Evolutionary conservation across 208 protist genomes (phyloP).

Genomic region (Trypanosoma cruzi): DNA sequence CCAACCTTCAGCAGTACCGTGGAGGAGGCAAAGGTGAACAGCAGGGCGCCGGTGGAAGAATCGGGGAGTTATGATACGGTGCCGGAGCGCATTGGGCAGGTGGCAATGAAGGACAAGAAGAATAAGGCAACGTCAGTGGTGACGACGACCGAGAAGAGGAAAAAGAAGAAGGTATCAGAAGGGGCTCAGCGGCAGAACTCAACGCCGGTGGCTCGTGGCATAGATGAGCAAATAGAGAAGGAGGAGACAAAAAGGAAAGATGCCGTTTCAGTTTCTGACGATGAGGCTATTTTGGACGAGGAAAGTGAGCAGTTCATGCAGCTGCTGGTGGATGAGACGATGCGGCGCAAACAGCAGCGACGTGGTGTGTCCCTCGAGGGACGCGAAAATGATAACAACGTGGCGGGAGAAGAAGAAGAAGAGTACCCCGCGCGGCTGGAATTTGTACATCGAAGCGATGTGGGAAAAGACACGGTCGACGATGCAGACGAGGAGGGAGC

Average conservation of each 20-base stretch:
- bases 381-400: slow-evolving; percentile 1
- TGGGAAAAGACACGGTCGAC: not conserved
- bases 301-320: slow-evolving; percentile 35
- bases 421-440: slow-evolving; percentile 5
- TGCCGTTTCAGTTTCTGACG: no score
- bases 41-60: not conserved
- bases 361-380: not conserved
- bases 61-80: not conserved
- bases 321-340: slow-evolving; percentile 26
- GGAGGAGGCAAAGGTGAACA: not conserved
- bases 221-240: slow-evolving; percentile 1
- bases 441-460: not conserved
- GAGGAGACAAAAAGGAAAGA: not conserved
- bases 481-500: not conserved
- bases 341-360: slow-evolving; percentile 9
- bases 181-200: not conserved
- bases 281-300: slow-evolving; percentile 23
- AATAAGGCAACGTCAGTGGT: no score
- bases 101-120: not conserved
- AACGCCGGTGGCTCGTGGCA: not conserved
- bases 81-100: not conserved
- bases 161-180: not conserved
- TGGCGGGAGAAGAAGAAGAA: not conserved
- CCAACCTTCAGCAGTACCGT: not conserved
- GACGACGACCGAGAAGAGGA: not conserved